Percentiles rank a stretch among this genome's conserved stretches.
These are phyloP conservation scores for Nannochloropsis salina DNA, from an alignment of 108 stramenopile genomes.

Conservation along the genomic window DNA sequence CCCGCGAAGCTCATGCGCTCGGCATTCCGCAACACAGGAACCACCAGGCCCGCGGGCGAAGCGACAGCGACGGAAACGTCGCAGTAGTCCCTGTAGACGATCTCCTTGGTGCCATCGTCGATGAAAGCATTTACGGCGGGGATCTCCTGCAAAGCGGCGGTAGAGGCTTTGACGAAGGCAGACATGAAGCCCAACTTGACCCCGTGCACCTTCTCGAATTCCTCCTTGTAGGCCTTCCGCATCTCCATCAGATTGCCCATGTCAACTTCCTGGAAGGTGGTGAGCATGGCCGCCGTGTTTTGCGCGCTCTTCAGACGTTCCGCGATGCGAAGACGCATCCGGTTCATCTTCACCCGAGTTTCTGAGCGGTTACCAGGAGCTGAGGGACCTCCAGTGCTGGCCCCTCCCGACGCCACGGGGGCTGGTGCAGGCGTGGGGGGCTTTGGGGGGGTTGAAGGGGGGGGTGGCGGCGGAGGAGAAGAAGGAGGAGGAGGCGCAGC, in stretches of 20 bases:
- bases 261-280: constrained; percentile 99
- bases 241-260: constrained; percentile 94
- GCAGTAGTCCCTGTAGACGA: constrained; percentile 94
- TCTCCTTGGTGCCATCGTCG: constrained; percentile 92
- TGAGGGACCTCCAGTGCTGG: constrained; percentile 21
- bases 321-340: constrained; percentile 96
- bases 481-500: constrained; percentile 23
- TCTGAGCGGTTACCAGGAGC: constrained; percentile 63
- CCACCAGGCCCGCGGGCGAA: constrained; percentile 88
- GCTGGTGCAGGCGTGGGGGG: constrained; percentile 50
- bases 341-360: constrained; percentile 95
- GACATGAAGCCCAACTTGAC: constrained; percentile 98
- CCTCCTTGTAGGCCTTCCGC: constrained; percentile 88
- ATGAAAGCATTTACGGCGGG: constrained; percentile 96
- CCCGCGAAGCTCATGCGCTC: constrained; percentile 95
- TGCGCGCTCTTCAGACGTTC: constrained; percentile 94
- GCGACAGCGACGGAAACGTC: constrained; percentile 98
- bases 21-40: constrained; percentile 93
- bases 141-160: constrained; percentile 79
- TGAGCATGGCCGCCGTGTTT: constrained; percentile 98
- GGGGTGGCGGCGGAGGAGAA: constrained; percentile 27
- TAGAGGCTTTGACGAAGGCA: constrained; percentile 93
- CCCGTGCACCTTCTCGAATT: constrained; percentile 89
- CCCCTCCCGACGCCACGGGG: constrained; percentile 50
- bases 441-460: constrained; percentile 36